Evolutionary conservation across 352 stramenopile genomes (phyloP).

Genomic region (Elongisporangium senticosum): DNA sequence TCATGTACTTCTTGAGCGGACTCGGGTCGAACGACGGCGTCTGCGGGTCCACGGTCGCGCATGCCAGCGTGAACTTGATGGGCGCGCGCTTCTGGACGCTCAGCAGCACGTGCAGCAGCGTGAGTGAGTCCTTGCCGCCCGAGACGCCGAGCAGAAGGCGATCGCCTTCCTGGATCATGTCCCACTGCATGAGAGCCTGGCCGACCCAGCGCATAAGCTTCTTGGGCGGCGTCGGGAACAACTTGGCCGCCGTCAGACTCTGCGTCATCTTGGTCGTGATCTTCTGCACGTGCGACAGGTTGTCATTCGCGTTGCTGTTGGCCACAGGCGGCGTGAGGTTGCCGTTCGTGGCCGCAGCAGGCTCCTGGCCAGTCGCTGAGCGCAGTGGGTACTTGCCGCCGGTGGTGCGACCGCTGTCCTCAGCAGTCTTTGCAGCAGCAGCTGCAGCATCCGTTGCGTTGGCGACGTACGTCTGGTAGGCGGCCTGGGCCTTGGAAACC

Average conservation of each 20-base stretch:
- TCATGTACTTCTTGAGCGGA: conserved; percentile 95
- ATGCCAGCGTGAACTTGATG: conserved; percentile 93
- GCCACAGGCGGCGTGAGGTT: conserved; percentile 7
- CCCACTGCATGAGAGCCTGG: conserved; percentile 92
- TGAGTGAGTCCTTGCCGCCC: conserved; percentile 98
- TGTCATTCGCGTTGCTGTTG: conserved; percentile 9
- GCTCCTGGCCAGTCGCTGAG: conserved; percentile 13
- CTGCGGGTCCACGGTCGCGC: conserved; percentile 95
- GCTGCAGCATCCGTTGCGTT: neutral
- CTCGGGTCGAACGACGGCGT: conserved; percentile 96
- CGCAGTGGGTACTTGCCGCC: conserved; percentile 53
- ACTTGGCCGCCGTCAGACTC: conserved; percentile 42
- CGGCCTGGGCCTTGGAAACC: neutral
- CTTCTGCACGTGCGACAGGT: conserved; percentile 33
- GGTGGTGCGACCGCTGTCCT: conserved; percentile 21
- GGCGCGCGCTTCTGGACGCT: conserved; percentile 91
- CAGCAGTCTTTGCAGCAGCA: conserved; percentile 10
- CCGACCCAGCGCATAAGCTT: conserved; percentile 70
- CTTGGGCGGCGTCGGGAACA: conserved; percentile 69
- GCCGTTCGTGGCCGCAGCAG: conserved; percentile 1
- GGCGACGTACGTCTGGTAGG: conserved; percentile 1
- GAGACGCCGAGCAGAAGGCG: conserved; percentile 92
- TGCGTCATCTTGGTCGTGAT: conserved; percentile 32
- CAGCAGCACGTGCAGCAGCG: conserved; percentile 94
- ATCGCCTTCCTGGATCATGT: conserved; percentile 96